Percentiles rank a stretch among this genome's conserved stretches.
Evolutionary conservation across 129 eudicot genomes (phyloP).

Genomic region (carrot (Daucus carota)): DH1_v3.0 NC_030382.2:48371001-48371500

Average conservation of each 20-base stretch:
- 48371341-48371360: conserved; percentile 17
- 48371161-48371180: neutral
- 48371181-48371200: neutral
- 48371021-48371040: neutral
- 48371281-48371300: neutral
- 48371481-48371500: conserved; percentile 96
- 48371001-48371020: neutral
- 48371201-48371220: neutral
- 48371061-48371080: neutral
- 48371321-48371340: neutral
- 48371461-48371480: conserved; percentile 98
- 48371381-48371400: conserved; percentile 28
- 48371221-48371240: neutral
- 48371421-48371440: conserved; percentile 73
- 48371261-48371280: neutral
- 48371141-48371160: neutral
- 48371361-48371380: conserved; percentile 35
- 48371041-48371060: neutral
- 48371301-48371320: neutral
- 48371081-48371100: neutral
- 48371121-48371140: neutral
- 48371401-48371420: conserved; percentile 42
- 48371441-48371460: conserved; percentile 88
- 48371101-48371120: neutral
- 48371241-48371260: neutral